Evolutionary conservation across 2,329 filamentous ascomycete species (phyloP).

Genomic region (Sclerotinia borealis): DNA sequence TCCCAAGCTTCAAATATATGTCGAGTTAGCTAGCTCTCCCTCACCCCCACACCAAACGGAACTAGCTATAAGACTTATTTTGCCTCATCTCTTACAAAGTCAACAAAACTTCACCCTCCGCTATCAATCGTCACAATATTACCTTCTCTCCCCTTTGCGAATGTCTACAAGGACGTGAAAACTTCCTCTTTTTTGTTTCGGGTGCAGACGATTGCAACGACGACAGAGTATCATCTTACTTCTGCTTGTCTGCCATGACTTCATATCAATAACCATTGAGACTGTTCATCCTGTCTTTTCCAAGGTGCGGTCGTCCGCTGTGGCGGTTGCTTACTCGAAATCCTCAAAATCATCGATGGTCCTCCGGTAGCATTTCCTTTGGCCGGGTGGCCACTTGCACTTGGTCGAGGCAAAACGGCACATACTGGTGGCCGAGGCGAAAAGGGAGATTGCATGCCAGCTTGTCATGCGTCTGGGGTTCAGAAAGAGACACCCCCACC

Average conservation of each 20-base stretch:
- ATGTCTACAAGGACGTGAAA: slow-evolving; percentile 16
- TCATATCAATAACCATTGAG: slow-evolving; percentile 26
- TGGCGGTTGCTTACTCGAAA: slow-evolving; percentile 40
- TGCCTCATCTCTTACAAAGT: not conserved
- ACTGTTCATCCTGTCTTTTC: slow-evolving; percentile 41
- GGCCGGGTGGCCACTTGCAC: slow-evolving; percentile 38
- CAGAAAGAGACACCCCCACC: not conserved
- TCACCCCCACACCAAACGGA: not conserved
- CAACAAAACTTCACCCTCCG: not conserved
- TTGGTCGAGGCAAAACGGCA: slow-evolving; percentile 19
- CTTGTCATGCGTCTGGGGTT: not conserved
- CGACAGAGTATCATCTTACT: slow-evolving; percentile 13
- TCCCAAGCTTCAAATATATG: not conserved
- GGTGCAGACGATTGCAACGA: not conserved
- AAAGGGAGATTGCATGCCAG: slow-evolving; percentile 13
- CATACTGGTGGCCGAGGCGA: slow-evolving; percentile 28
- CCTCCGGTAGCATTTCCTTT: slow-evolving; percentile 35
- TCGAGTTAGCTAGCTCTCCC: not conserved
- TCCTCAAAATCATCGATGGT: slow-evolving; percentile 37
- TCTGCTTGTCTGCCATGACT: slow-evolving; percentile 33
- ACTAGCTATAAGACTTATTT: not conserved
- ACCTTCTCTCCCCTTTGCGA: not conserved
- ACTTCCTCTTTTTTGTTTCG: not conserved
- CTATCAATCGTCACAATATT: not conserved
- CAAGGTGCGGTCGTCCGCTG: slow-evolving; percentile 35